Percentiles rank a stretch among this genome's conserved stretches.
Conservation (phyloP, 2,329 filamentous ascomycete species). For the Colletotrichum abscissum region DNA sequence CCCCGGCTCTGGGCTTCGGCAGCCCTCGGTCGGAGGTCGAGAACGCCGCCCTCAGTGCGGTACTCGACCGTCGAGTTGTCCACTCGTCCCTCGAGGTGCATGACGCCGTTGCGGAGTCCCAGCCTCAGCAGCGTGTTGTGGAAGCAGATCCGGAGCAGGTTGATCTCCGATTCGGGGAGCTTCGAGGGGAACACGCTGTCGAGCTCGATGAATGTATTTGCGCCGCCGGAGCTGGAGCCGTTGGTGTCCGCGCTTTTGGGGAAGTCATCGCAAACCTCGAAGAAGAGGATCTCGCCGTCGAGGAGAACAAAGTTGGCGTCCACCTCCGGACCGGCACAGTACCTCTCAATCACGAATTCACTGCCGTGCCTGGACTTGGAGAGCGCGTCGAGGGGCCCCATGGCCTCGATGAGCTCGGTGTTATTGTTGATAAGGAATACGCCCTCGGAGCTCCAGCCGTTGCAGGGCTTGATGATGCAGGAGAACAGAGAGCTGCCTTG, state of each 20-base stretch:
- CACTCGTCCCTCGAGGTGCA: slow-evolving; percentile 45
- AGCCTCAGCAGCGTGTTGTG: slow-evolving; percentile 34
- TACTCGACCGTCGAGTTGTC: slow-evolving; percentile 40
- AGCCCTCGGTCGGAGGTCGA: slow-evolving; percentile 32
- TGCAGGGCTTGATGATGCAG: slow-evolving; percentile 50
- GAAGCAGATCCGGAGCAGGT: slow-evolving; percentile 40
- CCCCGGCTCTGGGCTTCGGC: slow-evolving; percentile 2
- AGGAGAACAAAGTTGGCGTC: slow-evolving; percentile 38
- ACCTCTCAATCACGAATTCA: slow-evolving; percentile 37
- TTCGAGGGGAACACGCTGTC: slow-evolving; percentile 28
- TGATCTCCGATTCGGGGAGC: slow-evolving; percentile 42
- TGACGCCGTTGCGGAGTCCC: slow-evolving; percentile 43
- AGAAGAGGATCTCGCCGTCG: slow-evolving; percentile 39
- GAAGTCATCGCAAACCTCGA: slow-evolving; percentile 41
- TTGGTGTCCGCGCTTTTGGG: not conserved
- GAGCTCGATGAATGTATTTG: not conserved
- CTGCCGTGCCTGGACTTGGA: slow-evolving; percentile 17
- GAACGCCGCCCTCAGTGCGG: slow-evolving; percentile 27
- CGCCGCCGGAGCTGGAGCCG: not conserved
- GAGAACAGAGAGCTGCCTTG: slow-evolving; percentile 38
- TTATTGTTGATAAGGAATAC: slow-evolving; percentile 45
- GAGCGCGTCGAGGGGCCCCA: slow-evolving; percentile 27
- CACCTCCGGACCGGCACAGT: slow-evolving; percentile 38
- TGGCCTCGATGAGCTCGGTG: slow-evolving; percentile 41
- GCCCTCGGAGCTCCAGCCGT: slow-evolving; percentile 45